These are phyloP conservation scores for Cochlearia excelsa DNA, from an alignment of 345 rosid species.

Conservation along the genomic window DNA sequence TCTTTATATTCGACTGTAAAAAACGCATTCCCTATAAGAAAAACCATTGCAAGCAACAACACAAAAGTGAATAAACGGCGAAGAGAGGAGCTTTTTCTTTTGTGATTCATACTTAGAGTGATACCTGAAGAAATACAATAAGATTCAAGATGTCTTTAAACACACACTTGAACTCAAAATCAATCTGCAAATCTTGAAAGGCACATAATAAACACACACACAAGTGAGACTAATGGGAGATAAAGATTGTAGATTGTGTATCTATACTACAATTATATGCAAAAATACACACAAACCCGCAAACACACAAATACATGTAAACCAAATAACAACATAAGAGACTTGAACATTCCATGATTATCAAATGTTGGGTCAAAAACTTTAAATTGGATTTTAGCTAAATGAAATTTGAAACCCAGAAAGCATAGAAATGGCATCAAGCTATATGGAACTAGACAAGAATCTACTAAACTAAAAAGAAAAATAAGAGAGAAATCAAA, in stretches of 20 bases:
- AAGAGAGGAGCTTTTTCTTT: constrained; percentile 39
- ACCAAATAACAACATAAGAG: neutral
- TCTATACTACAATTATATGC: neutral
- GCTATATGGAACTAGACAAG: neutral
- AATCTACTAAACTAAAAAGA: neutral
- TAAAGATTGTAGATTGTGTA: constrained; percentile 7
- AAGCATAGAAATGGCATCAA: neutral
- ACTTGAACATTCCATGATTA: neutral
- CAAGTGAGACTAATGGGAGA: neutral
- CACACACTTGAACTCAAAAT: neutral
- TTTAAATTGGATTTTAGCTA: constrained; percentile 11
- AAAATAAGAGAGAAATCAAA: neutral
- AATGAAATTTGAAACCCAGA: constrained; percentile 14
- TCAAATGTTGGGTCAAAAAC: neutral
- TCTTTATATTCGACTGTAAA: constrained; percentile 42
- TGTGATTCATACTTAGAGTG: constrained; percentile 33
- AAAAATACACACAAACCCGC: constrained; percentile 5
- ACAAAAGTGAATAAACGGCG: constrained; percentile 37
- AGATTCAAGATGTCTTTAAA: neutral
- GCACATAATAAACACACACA: neutral
- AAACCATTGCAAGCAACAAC: constrained; percentile 42
- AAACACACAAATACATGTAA: neutral
- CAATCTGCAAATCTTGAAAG: no score
- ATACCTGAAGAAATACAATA: constrained; percentile 33
- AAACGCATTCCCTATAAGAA: constrained; percentile 49